These are phyloP conservation scores for Luffa aegyptiaca DNA, from an alignment of 306 rosid genomes.

Conservation along the genomic window DNA sequence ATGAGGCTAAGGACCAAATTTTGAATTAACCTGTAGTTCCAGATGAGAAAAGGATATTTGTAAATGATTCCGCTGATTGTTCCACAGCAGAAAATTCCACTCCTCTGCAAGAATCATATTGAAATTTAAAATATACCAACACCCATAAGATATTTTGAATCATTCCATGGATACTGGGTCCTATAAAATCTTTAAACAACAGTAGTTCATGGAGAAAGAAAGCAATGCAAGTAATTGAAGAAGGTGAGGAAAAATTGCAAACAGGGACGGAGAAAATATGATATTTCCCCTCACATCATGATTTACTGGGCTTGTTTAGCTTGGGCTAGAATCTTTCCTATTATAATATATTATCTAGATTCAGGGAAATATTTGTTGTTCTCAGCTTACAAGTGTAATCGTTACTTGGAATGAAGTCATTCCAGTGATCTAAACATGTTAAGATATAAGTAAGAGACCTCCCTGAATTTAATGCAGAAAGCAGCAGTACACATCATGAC, in stretches of 20 bases:
- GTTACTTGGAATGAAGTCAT: background rate
- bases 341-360: background rate
- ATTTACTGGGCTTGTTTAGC: background rate
- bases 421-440: background rate
- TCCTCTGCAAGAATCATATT: conserved; percentile 41
- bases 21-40: conserved; percentile 72
- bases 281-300: background rate
- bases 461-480: background rate
- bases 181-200: background rate
- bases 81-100: conserved; percentile 59
- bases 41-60: conserved; percentile 82
- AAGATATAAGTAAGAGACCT: background rate
- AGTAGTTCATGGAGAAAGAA: background rate
- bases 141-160: background rate
- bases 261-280: background rate
- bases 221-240: background rate
- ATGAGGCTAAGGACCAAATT: background rate
- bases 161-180: background rate
- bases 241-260: background rate
- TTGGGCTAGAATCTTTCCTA: background rate
- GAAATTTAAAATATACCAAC: background rate
- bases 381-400: background rate
- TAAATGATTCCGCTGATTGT: conserved; percentile 51
- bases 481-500: background rate
- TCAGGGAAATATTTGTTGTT: background rate